Base-by-base conservation (phyloP, 441 rosid genomes). In the Jatropha podagrica region DNA sequence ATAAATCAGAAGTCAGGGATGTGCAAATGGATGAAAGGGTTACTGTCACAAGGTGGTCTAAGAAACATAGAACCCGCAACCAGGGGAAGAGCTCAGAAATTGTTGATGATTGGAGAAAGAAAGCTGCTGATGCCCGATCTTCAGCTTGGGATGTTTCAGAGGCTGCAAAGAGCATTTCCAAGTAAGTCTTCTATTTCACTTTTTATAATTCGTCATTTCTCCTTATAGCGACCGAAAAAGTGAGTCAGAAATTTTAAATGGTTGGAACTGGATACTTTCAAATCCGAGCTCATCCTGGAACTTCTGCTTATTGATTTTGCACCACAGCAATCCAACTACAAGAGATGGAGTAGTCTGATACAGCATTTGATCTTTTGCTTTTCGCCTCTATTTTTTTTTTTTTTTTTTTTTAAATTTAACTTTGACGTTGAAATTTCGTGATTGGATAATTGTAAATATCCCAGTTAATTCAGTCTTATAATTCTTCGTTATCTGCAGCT, bases 11-110 rank as follows among this genome's bases (percentile, higher is more conserved):
- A 72, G 84, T 87, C 67, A 91, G 90, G 89, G 97, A 96, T 79
- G 97, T 92, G 69, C 90, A 85, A 82, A 95, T 94, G 51, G 99
- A 94, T 87, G 97, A 91, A 77, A 89, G 84, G 78, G 97, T 94
- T 58, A 90, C 90, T 12, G 84, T 94, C 75, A 90, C 97, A 40
- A 84, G 97, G 68, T 91, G 99, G 98, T 87, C 97, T 51, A 94
- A 90, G 90, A 92, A 87, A 82, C 85, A 88, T 63, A 87, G 76
- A 80, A 78, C 82, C 60, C 83, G 91, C 56, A 83, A 83, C 78
- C 79, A 71, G 69, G 83, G 88, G 76, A 91, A 94, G 87, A 85
- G 80, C 75, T 88, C 91, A 55, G 89, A 86, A 65, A 86, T 82
- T 81, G 82, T 79, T 72, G 94, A 92, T 74, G 88, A 89, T 81